A percentile compares a stretch with the other conserved stretches of the same genome.
phyloP scores from a whole-genome alignment of 2,329 filamentous ascomycete genomes.

The Monilinia laxa region DNA sequence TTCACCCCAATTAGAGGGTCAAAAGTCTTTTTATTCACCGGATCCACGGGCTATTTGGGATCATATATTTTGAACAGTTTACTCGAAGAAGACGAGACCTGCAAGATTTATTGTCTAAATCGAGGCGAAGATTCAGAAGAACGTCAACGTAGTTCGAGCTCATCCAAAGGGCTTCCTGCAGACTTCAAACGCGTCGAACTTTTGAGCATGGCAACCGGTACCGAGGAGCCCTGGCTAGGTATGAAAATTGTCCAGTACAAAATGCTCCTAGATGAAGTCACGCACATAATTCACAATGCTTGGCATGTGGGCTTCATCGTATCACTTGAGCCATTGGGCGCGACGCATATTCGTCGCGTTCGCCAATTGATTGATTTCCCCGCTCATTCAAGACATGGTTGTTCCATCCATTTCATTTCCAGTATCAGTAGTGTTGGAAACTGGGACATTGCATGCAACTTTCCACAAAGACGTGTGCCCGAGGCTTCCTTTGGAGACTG shows the following conservation, averaged over 20 bases:
- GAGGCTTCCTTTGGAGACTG: conserved; percentile 42
- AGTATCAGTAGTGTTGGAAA: conserved; percentile 30
- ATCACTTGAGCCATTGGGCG: conserved; percentile 38
- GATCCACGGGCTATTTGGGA: conserved; percentile 50
- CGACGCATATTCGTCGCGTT: conserved; percentile 1
- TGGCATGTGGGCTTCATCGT: conserved; percentile 46
- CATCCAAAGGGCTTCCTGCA: neutral
- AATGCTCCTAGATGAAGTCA: neutral
- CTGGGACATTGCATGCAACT: neutral
- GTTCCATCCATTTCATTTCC: conserved; percentile 34
- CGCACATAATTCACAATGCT: conserved; percentile 25
- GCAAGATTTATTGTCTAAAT: conserved; percentile 50
- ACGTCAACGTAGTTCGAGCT: conserved; percentile 15
- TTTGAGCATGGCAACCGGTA: conserved; percentile 47
- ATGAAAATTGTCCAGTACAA: conserved; percentile 39
- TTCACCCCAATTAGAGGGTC: neutral
- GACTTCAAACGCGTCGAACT: conserved; percentile 46
- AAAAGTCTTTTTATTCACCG: conserved; percentile 44
- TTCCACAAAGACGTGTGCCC: conserved; percentile 35
- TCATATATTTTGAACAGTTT: conserved; percentile 48
- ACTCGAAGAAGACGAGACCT: conserved; percentile 38
- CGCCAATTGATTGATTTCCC: conserved; percentile 18
- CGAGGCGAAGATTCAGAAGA: conserved; percentile 36
- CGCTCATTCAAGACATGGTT: conserved; percentile 8
- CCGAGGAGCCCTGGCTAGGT: conserved; percentile 47